phyloP scores from a whole-genome alignment of 108 stramenopile species.

The Cyclotella choctawhatcheeana region DNA sequence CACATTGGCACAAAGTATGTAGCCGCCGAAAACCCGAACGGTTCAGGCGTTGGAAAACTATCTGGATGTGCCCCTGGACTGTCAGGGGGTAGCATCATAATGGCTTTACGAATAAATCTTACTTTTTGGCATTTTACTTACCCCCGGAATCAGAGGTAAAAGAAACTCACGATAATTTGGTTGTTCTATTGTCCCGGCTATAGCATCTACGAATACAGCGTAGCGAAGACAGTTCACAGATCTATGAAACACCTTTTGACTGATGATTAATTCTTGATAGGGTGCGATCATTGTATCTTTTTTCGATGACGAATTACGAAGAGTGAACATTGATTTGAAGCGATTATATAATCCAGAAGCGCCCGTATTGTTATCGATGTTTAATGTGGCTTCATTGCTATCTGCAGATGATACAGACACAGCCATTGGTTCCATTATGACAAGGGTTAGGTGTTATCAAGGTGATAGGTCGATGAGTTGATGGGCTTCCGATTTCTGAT shows the following conservation, averaged over 20 bases:
- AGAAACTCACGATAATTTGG: slow-evolving; percentile 9
- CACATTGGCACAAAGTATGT: slow-evolving; percentile 62
- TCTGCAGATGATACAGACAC: background rate
- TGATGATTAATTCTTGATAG: slow-evolving; percentile 10
- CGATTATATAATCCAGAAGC: background rate
- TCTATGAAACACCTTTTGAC: background rate
- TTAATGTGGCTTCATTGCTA: background rate
- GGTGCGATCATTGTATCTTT: slow-evolving; percentile 7
- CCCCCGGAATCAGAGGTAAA: too few species aligned
- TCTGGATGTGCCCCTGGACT: slow-evolving; percentile 49
- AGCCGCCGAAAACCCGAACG: slow-evolving; percentile 59
- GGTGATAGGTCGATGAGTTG: too few species aligned
- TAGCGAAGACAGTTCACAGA: slow-evolving; percentile 4
- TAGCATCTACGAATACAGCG: slow-evolving; percentile 1
- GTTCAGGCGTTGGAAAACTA: slow-evolving; percentile 50
- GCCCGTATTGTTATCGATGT: background rate
- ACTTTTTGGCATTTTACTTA: too few species aligned
- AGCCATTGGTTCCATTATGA: background rate
- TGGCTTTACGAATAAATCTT: too few species aligned
- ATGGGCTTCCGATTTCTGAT: too few species aligned
- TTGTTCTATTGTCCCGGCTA: background rate
- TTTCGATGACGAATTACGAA: background rate
- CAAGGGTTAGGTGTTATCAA: too few species aligned
- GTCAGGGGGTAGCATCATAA: too few species aligned
- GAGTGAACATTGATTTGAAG: background rate